A percentile compares a stretch with the other conserved stretches of the same genome.
These are phyloP conservation scores for Hanseniaspora mollemarum DNA, from an alignment of 805 yeast genomes.

Conservation along the genomic window DNA sequence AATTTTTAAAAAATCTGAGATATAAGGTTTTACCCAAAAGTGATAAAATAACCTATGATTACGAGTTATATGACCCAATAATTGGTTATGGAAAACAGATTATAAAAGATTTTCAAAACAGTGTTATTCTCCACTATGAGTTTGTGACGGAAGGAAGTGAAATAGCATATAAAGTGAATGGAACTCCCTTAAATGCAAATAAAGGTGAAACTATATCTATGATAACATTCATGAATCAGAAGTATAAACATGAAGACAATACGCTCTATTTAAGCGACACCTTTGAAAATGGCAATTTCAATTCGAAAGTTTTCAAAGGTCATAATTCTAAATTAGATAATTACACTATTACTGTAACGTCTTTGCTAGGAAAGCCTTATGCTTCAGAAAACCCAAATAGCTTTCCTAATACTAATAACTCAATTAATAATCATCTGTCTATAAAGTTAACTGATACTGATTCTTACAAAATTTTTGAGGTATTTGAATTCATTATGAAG, in stretches of 20 bases:
- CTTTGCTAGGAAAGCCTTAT: constrained; percentile 35
- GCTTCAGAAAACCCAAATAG: constrained; percentile 13
- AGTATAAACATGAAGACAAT: not conserved
- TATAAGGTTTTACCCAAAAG: constrained; percentile 70
- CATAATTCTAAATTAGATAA: constrained; percentile 52
- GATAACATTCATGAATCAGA: constrained; percentile 69
- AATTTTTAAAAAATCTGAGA: constrained; percentile 33
- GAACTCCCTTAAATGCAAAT: constrained; percentile 45
- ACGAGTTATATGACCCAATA: constrained; percentile 84
- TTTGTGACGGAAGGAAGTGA: constrained; percentile 63
- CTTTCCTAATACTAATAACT: constrained; percentile 42
- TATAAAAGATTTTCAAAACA: constrained; percentile 54
- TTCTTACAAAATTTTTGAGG: constrained; percentile 68
- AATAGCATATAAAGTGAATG: constrained; percentile 70
- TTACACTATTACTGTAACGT: constrained; percentile 50
- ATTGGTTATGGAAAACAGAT: constrained; percentile 64
- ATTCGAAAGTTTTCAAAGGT: constrained; percentile 34
- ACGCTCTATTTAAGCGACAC: not conserved
- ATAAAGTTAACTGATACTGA: constrained; percentile 59
- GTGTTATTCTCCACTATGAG: constrained; percentile 52
- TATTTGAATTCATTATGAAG: constrained; percentile 56
- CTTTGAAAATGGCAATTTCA: constrained; percentile 26
- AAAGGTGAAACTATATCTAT: constrained; percentile 40
- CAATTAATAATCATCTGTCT: constrained; percentile 52
- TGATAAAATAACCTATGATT: constrained; percentile 62